These are phyloP conservation scores for Lentinula lateritia DNA, from an alignment of 768 basidiomycete species.

Conservation along the genomic window DNA sequence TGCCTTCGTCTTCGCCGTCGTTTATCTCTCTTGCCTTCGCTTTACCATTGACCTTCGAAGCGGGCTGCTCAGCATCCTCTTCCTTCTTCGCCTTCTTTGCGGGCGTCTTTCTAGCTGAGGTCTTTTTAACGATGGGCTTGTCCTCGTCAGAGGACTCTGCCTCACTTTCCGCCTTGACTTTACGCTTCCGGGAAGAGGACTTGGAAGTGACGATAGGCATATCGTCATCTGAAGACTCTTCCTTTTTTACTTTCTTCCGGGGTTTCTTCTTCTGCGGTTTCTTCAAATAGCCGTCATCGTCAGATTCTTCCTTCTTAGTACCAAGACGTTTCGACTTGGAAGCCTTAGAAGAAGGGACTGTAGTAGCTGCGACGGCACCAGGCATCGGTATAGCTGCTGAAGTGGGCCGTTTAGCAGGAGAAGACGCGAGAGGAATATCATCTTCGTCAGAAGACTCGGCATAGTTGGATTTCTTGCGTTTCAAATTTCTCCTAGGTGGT, in stretches of 20 bases:
- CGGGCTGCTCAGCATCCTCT: constrained; percentile 30
- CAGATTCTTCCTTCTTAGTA: constrained; percentile 34
- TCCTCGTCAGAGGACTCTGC: constrained; percentile 40
- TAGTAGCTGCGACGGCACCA: constrained; percentile 34
- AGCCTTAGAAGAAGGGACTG: constrained; percentile 18
- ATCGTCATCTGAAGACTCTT: constrained; percentile 34
- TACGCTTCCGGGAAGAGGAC: constrained; percentile 32
- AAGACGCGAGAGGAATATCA: constrained; percentile 67
- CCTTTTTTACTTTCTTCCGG: constrained; percentile 63
- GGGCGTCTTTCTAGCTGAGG: constrained; percentile 37
- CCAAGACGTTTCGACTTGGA: constrained; percentile 24
- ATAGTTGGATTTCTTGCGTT: constrained; percentile 56
- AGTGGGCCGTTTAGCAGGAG: constrained; percentile 50
- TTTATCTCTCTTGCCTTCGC: constrained; percentile 30
- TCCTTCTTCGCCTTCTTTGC: constrained; percentile 55
- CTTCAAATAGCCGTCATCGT: constrained; percentile 44
- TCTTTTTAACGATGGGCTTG: constrained; percentile 38
- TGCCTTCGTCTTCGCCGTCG: constrained; percentile 24
- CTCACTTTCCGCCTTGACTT: constrained; percentile 47
- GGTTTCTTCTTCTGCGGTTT: constrained; percentile 45
- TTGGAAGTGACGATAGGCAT: constrained; percentile 28
- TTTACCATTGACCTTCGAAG: constrained; percentile 28
- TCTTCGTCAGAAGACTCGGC: constrained; percentile 62
- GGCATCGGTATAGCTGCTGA: constrained; percentile 35
- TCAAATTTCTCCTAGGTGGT: constrained; percentile 33